Evolutionary conservation across 2,329 filamentous ascomycete genomes (phyloP), one percentile per base, ranked within the genome.

Genomic region (Mollisia scopiformis): DNA sequence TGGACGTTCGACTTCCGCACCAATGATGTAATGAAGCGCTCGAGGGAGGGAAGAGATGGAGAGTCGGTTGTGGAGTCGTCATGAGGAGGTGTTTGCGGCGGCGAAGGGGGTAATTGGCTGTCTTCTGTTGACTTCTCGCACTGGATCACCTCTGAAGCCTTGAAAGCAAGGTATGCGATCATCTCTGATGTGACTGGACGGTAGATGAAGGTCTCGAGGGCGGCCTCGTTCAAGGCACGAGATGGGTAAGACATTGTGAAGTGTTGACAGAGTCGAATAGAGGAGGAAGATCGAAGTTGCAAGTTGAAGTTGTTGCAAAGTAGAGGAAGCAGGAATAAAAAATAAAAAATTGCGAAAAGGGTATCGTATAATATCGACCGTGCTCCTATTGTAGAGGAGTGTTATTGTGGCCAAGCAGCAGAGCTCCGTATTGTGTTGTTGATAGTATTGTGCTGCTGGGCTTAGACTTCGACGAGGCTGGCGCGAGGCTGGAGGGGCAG

Each of bases 1-100:
- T 98, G 94, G 30, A 98, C 95, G 76, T 97, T 96, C 67, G 94
- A 98, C 62, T 91, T 90, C 73, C 92, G 87, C 63, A 98, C 93
- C 30, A 99, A 84, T 66, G 93, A 92, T 54, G 87, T 89, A 79
- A 99, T 98, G 82, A 98, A 99, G 61, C 88, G 85, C 76, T 97
- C 92, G 35, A 98, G 81, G 0, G 90, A 88, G 2, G 95, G 95
- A 31, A 99, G 82, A 58, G 78, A 6, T 51, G 27, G 58, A 19
- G 64, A 39, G 19, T 62, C 54, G 21, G 60, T 27, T 43, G 58
- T 46, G 14, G 53, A 62, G 43, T 59, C 53, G 23, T 69, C 69
- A 50, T 80, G 81, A 13, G 84, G 82, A 23, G 84, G 83, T 19
- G 84, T 81, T 47, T 80, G 78, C 55, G 80, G 77, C 71, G 79